Conservation (phyloP, 352 stramenopile genomes). For the Globisporangium orthogonon region DNA sequence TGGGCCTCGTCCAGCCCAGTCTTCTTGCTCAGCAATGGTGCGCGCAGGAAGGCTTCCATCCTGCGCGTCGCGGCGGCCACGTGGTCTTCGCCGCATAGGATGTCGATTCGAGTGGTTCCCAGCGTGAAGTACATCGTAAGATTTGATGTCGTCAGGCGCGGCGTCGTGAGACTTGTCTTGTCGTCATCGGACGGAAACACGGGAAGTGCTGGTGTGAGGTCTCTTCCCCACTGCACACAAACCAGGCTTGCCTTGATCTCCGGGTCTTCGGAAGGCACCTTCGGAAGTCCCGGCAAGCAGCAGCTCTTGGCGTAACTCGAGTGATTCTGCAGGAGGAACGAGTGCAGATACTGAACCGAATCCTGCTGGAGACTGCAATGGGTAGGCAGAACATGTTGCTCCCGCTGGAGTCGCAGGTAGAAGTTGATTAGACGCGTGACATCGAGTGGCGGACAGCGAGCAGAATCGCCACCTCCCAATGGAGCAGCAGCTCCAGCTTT, state of each 20-base stretch:
- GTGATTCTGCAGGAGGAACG: conserved; percentile 53
- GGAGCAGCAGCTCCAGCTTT: conserved; percentile 4
- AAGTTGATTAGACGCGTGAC: conserved; percentile 42
- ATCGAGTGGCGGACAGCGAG: conserved; percentile 9
- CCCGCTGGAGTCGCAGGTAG: conserved; percentile 45
- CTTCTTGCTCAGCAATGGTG: conserved; percentile 47
- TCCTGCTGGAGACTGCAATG: conserved; percentile 28
- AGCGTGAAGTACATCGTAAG: conserved; percentile 59
- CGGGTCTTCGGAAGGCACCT: conserved; percentile 35
- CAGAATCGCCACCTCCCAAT: conserved; percentile 1
- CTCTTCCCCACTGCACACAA: conserved; percentile 47
- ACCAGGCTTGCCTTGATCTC: conserved; percentile 58
- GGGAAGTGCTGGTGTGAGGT: conserved; percentile 43
- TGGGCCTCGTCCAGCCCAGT: conserved; percentile 20
- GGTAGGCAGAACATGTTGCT: conserved; percentile 34
- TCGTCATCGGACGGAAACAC: not conserved
- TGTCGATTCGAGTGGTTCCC: conserved; percentile 36
- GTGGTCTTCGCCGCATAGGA: conserved; percentile 16
- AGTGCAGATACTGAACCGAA: conserved; percentile 31
- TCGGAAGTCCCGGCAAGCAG: conserved; percentile 39
- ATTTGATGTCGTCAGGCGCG: not conserved
- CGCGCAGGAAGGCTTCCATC: conserved; percentile 41
- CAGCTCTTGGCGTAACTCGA: conserved; percentile 44
- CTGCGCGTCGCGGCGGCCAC: conserved; percentile 15
- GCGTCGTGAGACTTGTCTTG: not conserved